These are phyloP conservation scores for Talaromyces proteolyticus DNA, from an alignment of 495 filamentous ascomycete species.

Conservation along the genomic window DNA sequence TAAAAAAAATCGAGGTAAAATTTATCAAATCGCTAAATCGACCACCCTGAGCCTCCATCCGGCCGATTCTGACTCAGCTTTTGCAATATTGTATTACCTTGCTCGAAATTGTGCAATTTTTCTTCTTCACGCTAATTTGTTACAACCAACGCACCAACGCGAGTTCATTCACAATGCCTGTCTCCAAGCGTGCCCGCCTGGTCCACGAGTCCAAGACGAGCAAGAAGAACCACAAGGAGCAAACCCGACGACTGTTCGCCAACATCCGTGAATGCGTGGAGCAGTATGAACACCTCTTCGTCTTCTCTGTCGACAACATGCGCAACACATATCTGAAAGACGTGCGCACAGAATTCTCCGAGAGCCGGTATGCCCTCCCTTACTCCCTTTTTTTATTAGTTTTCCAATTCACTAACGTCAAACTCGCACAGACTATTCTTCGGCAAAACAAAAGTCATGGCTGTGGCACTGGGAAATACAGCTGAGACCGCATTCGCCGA, in stretches of 20 bases:
- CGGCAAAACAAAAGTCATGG: slow-evolving; percentile 98
- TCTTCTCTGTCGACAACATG: slow-evolving; percentile 96
- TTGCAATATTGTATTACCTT: no score
- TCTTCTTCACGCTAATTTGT: neutral
- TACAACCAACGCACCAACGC: neutral
- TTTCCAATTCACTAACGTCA: neutral
- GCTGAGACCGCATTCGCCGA: slow-evolving; percentile 71
- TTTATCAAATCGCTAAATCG: neutral
- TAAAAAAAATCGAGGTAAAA: neutral
- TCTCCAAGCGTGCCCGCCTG: slow-evolving; percentile 87
- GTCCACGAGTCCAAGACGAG: slow-evolving; percentile 82
- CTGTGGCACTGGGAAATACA: slow-evolving; percentile 74
- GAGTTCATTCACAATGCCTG: slow-evolving; percentile 67
- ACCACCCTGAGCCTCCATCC: no score
- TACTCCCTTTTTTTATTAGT: neutral
- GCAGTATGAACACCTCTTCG: slow-evolving; percentile 82
- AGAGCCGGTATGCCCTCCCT: slow-evolving; percentile 62
- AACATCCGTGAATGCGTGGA: slow-evolving; percentile 83
- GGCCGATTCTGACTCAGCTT: no score
- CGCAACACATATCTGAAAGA: slow-evolving; percentile 95
- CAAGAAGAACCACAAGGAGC: slow-evolving; percentile 87
- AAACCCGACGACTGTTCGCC: slow-evolving; percentile 79
- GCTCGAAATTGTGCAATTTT: no score
- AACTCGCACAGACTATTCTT: slow-evolving; percentile 75
- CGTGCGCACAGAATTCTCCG: slow-evolving; percentile 74